Conservation (phyloP, 2,329 filamentous ascomycete genomes). For the Laburnicola sp. region DNA sequence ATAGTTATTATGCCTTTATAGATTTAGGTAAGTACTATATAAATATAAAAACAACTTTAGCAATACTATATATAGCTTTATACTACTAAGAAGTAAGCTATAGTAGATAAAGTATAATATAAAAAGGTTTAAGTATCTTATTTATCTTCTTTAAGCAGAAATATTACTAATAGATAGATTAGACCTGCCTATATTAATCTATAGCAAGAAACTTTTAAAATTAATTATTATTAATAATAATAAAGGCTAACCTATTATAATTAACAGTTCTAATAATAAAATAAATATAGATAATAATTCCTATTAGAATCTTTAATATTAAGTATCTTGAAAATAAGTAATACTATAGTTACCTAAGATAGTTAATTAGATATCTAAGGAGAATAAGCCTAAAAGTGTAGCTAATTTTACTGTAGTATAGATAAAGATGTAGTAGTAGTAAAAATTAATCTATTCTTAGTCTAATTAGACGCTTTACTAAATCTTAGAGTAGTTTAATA, state of each 20-base stretch:
- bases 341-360: background rate
- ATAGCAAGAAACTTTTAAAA: conserved; percentile 2
- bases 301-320: background rate
- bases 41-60: conserved; percentile 1
- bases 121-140: conserved; percentile 4
- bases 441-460: background rate
- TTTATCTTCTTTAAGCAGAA: background rate
- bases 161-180: background rate
- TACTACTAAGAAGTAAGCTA: conserved; percentile 5
- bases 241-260: background rate
- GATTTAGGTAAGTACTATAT: conserved; percentile 3
- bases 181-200: conserved; percentile 5
- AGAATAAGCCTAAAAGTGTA: background rate
- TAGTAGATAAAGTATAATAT: conserved; percentile 3
- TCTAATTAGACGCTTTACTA: background rate
- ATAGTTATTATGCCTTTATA: background rate
- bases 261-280: conserved; percentile 4
- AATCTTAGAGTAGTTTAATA: background rate
- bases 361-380: too few relatives aligned
- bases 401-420: background rate
- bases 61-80: conserved; percentile 5
- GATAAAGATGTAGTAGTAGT: background rate
- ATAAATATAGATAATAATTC: conserved; percentile 6
- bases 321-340: background rate
- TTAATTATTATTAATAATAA: background rate